phyloP scores from a whole-genome alignment of 2,329 filamentous ascomycete species.

The Claviceps pazoutovae region DNA sequence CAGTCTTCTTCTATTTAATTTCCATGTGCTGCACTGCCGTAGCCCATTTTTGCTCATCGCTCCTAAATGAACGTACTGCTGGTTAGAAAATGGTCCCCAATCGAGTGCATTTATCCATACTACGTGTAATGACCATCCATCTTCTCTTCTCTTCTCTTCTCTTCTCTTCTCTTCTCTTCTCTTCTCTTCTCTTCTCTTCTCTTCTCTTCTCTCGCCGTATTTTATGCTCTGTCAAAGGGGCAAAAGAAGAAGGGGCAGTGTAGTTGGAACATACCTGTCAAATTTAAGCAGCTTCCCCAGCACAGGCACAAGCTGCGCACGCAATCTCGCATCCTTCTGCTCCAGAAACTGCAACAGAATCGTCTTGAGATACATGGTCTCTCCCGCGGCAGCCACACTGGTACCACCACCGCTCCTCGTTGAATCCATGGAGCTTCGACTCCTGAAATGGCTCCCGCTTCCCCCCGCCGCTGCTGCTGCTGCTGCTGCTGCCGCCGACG shows the following conservation, averaged over 20 bases:
- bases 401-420: conserved; percentile 18
- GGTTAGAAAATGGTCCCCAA: not conserved
- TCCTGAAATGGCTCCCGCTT: conserved; percentile 20
- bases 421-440: conserved; percentile 27
- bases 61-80: conserved; percentile 15
- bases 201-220: not conserved
- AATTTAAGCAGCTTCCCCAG: conserved; percentile 64
- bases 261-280: conserved; percentile 45
- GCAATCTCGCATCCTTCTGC: conserved; percentile 63
- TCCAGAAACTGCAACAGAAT: conserved; percentile 71
- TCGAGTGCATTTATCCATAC: too few species aligned
- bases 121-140: too few species aligned
- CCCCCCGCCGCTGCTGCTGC: too few species aligned
- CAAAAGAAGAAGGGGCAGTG: not conserved
- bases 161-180: not conserved
- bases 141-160: not conserved
- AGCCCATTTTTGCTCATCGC: conserved; percentile 78
- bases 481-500: conserved; percentile 18
- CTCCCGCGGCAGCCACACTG: conserved; percentile 20
- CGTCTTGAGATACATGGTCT: conserved; percentile 62
- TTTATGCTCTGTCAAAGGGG: not conserved
- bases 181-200: not conserved
- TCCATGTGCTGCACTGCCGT: conserved; percentile 50
- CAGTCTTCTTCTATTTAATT: conserved; percentile 11
- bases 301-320: conserved; percentile 64